A percentile compares a stretch with the other conserved stretches of the same genome.
phyloP scores from a whole-genome alignment of 306 rosid genomes.

The Acacia crassicarpa region DNA sequence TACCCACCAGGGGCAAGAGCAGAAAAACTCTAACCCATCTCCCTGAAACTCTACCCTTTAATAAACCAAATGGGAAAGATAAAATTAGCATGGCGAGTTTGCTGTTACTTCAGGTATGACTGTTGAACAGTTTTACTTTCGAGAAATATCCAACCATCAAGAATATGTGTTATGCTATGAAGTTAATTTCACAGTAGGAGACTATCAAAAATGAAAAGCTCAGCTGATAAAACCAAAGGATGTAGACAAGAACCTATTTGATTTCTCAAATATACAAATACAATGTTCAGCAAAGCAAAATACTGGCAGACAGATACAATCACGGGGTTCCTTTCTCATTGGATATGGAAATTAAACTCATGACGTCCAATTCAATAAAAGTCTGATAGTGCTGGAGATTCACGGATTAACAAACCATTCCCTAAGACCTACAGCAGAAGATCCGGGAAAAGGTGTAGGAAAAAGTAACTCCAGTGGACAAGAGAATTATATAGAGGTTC shows the following conservation, averaged over 20 bases:
- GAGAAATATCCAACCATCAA: background rate
- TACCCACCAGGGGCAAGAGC: background rate
- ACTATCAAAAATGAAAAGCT: background rate
- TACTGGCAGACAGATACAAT: background rate
- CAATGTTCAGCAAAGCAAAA: background rate
- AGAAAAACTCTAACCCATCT: background rate
- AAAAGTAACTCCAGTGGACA: background rate
- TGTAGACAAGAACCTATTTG: background rate
- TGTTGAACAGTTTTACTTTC: background rate
- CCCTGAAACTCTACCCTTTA: background rate
- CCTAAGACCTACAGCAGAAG: background rate
- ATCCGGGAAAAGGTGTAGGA: background rate
- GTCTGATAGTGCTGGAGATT: background rate
- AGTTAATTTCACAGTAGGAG: background rate
- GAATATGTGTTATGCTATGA: background rate
- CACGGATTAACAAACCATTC: background rate
- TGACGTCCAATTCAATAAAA: background rate
- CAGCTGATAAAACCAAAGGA: background rate
- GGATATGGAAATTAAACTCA: background rate
- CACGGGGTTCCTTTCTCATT: background rate
- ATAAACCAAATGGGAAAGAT: conserved; percentile 17
- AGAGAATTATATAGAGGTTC: background rate
- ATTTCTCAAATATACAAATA: background rate
- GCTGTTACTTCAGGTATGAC: background rate
- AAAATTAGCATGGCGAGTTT: background rate